These are phyloP conservation scores for Geotrichum carabidarum DNA, from an alignment of 1,139 yeast species.

Conservation along the genomic window DNA sequence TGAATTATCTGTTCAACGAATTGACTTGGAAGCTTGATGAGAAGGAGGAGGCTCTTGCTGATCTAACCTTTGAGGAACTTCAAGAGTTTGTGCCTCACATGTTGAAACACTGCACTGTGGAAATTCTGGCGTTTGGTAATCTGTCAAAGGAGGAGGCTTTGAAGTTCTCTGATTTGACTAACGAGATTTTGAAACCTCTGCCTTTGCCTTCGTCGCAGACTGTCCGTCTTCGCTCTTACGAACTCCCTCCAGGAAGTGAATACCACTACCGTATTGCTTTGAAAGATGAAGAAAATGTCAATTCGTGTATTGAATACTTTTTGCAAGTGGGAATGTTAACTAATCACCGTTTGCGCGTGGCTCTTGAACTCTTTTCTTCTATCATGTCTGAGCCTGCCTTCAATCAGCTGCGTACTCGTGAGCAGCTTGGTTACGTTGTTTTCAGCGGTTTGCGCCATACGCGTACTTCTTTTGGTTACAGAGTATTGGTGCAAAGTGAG, in stretches of 20 bases:
- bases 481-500: constrained; percentile 84
- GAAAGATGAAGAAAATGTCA: constrained; percentile 66
- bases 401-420: constrained; percentile 83
- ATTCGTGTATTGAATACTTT: constrained; percentile 78
- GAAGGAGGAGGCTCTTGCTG: constrained; percentile 50
- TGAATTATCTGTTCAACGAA: constrained; percentile 62
- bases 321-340: constrained; percentile 58
- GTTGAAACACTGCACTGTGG: constrained; percentile 50
- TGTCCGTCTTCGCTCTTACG: constrained; percentile 47
- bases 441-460: constrained; percentile 67
- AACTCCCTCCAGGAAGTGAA: constrained; percentile 44
- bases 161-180: constrained; percentile 43
- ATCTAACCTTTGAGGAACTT: constrained; percentile 50
- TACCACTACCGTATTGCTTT: constrained; percentile 50
- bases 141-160: constrained; percentile 53
- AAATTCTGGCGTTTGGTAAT: constrained; percentile 77
- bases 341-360: constrained; percentile 40
- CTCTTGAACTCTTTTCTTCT: constrained; percentile 64
- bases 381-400: constrained; percentile 82
- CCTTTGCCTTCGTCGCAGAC: constrained; percentile 39
- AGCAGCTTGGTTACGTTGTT: constrained; percentile 87
- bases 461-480: constrained; percentile 69
- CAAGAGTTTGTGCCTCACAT: constrained; percentile 45
- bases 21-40: constrained; percentile 61
- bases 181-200: constrained; percentile 35